Evolutionary conservation across 371 early-diverging fungal genomes (phyloP).

Genomic region (Mortierella sp.): DNA sequence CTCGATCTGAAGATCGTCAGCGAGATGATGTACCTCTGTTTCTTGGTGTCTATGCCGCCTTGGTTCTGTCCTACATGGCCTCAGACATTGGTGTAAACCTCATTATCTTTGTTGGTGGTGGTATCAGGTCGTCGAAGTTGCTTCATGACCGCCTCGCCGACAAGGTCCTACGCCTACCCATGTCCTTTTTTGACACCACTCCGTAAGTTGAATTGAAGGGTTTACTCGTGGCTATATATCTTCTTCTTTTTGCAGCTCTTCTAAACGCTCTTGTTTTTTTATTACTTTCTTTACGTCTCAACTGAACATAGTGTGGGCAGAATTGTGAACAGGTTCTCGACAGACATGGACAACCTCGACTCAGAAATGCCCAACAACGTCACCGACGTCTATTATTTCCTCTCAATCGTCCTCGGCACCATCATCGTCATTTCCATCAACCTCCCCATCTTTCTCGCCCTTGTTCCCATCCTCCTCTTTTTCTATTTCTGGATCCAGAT

Average conservation of each 20-base stretch:
- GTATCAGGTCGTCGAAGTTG: slow-evolving; percentile 24
- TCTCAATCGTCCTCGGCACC: slow-evolving; percentile 62
- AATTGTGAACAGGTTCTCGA: slow-evolving; percentile 89
- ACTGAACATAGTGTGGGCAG: slow-evolving; percentile 67
- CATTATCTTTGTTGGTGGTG: slow-evolving; percentile 16
- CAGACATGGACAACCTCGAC: slow-evolving; percentile 89
- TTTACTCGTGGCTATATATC: neutral
- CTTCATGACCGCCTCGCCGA: slow-evolving; percentile 28
- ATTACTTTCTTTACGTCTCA: neutral
- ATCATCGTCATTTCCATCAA: slow-evolving; percentile 71
- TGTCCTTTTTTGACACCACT: slow-evolving; percentile 50
- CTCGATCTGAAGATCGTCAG: neutral
- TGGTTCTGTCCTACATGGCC: slow-evolving; percentile 24
- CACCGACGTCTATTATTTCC: slow-evolving; percentile 68
- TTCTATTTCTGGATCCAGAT: slow-evolving; percentile 21
- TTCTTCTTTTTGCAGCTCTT: neutral
- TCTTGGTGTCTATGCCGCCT: slow-evolving; percentile 28
- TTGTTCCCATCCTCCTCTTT: slow-evolving; percentile 34
- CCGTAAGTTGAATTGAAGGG: slow-evolving; percentile 35
- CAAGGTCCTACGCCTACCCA: slow-evolving; percentile 33
- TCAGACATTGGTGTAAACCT: slow-evolving; percentile 28
- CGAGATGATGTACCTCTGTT: slow-evolving; percentile 15
- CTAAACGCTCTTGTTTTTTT: neutral
- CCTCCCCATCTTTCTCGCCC: slow-evolving; percentile 71
- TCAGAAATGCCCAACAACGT: slow-evolving; percentile 76